phyloP scores from a whole-genome alignment of 176 grass and related monocot genomes.

The Thinopyrum elongatum region DNA sequence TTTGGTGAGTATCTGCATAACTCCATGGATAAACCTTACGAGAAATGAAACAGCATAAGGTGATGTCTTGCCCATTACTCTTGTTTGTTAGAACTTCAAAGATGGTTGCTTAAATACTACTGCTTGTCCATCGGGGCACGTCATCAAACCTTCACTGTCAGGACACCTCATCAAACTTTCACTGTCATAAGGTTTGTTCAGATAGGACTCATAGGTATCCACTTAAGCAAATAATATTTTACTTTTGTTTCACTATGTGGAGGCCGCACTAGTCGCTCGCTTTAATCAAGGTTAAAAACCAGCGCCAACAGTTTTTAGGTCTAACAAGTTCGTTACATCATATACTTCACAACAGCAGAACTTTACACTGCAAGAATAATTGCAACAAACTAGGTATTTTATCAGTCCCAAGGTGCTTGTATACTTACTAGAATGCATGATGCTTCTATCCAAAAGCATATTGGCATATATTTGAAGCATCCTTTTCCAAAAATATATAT shows the following conservation, averaged over 20 bases:
- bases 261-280: background rate
- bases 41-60: constrained; percentile 32
- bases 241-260: background rate
- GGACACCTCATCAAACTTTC: background rate
- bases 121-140: background rate
- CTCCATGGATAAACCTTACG: constrained; percentile 23
- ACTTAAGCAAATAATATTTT: constrained; percentile 8
- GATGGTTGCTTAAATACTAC: constrained; percentile 13
- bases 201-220: background rate
- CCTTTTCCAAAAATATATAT: no score
- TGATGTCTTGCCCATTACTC: constrained; percentile 5
- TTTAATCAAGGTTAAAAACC: background rate
- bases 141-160: background rate
- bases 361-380: background rate
- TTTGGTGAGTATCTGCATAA: constrained; percentile 30
- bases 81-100: background rate
- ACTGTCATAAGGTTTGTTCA: background rate
- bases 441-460: background rate
- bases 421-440: background rate
- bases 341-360: background rate
- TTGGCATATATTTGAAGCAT: background rate
- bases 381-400: background rate
- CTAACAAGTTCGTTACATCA: background rate
- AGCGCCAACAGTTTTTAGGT: background rate
- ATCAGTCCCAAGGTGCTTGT: background rate